These are phyloP conservation scores for Leucogyrophana mollusca DNA, from an alignment of 768 basidiomycete species.

Conservation along the genomic window DNA sequence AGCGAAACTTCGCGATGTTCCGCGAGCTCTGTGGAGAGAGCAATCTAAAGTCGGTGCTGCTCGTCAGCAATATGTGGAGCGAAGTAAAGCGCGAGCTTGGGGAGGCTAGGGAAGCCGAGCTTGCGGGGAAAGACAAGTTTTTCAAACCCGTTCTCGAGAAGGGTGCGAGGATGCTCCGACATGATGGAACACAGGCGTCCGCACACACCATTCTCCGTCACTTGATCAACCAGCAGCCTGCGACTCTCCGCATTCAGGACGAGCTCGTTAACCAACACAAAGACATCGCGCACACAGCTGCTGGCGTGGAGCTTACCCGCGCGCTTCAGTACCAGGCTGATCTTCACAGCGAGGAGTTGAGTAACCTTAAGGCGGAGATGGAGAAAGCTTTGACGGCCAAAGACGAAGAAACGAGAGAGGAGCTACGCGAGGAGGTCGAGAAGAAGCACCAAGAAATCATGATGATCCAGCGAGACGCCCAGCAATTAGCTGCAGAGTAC, in stretches of 20 bases:
- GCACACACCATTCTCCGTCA: conserved; percentile 37
- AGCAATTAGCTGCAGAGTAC: conserved; percentile 2
- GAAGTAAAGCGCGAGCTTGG: conserved; percentile 27
- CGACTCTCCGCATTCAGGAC: conserved; percentile 42
- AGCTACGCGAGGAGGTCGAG: conserved; percentile 31
- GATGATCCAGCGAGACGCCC: not conserved
- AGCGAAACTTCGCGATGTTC: conserved; percentile 42
- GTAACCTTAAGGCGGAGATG: conserved; percentile 40
- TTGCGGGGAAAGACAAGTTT: conserved; percentile 30
- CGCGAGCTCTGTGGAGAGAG: conserved; percentile 42
- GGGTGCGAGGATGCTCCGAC: conserved; percentile 37
- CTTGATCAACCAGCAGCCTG: conserved; percentile 34
- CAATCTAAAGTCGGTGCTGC: conserved; percentile 39
- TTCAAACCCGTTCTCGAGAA: conserved; percentile 42
- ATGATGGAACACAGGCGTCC: conserved; percentile 34
- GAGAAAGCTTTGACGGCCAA: conserved; percentile 35
- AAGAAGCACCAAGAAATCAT: conserved; percentile 1
- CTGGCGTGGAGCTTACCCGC: conserved; percentile 43
- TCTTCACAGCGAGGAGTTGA: conserved; percentile 39
- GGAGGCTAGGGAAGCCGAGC: conserved; percentile 36
- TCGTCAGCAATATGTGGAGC: conserved; percentile 48
- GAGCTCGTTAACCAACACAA: conserved; percentile 40
- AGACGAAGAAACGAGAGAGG: conserved; percentile 37
- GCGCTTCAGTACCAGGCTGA: conserved; percentile 41
- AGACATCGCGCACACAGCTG: conserved; percentile 42